Evolutionary conservation across 371 early-diverging fungal species (phyloP), one percentile per base, ranked within the genome.

Genomic region (Quaeritorhiza haematococci): DNA sequence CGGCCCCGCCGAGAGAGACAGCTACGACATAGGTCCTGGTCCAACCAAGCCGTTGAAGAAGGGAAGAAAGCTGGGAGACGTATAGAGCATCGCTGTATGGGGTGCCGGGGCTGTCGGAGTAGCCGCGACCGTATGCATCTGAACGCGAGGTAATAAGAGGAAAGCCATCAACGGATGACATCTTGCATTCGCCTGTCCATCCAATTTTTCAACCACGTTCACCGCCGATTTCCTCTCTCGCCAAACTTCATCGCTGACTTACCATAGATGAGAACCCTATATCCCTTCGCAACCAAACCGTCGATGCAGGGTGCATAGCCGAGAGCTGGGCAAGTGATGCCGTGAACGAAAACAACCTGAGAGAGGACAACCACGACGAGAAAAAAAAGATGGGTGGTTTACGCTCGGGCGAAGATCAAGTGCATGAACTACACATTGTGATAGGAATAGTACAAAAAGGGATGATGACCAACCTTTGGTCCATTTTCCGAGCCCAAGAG

Each of bases 31-130:
- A 62, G 3, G 63, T 35, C 15, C 58, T 59, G 17, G 52, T 44
- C 84, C 84, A 84, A n/a, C 76, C 80, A n/a, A 84, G 66, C 34
- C 75, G 66, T 19, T 79, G 70, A 13, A 84, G 56, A 1, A 84
- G 47, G 29, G 71, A 59, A 3, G 69, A 69, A 5, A 80, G 46
- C 47, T 84, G 84, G 2, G 68, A 58, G 13, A 73, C 74, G 49
- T 75, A 80, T 0, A 82, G 62, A 3, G 68, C 57, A 33, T 78
- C 74, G 43, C 74, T 67, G 41, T 76, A 79, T 7, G 35, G 27
- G 0, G 59, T 47, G 19, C 73, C 61, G 15, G 84, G 84, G 0
- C 80, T 67, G 28, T 73, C 76, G 4, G 74, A 66, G 44, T 72
- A 81, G 0, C 82, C 84, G 32, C 79, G 49, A 8, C 84, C 84